Evolutionary conservation across 106 monocot species (phyloP), one percentile per base, ranked within the genome.

Genomic region (Iris macrosiphon): DNA sequence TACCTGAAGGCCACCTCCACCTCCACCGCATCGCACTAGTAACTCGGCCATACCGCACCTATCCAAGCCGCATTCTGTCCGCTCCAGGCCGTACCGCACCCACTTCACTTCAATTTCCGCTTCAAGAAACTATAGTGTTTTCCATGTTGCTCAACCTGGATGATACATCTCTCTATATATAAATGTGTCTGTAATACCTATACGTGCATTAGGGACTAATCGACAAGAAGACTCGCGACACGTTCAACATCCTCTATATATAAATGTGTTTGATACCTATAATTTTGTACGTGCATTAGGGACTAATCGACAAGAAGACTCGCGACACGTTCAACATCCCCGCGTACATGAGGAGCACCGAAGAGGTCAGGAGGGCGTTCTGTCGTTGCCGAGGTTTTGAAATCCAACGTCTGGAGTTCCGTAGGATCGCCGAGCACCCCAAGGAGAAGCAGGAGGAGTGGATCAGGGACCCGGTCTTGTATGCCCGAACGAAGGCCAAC

Each of bases 211-310:
- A 82, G 82, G 76, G 82, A 39, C n/a, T 72, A 19, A 72, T 82
- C 19, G 68, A 72, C 13, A 76, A 82, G 15, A 60, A 72, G 11
- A 65, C 64, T 13, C 24, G 72, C 21, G 82, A 76, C 61, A 68
- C 20, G 13, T 82, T 82, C 68, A 82, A 82, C 72, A 76, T 82
- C 54, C n/a, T n/a, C n/a, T n/a, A n/a, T n/a, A n/a, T n/a, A n/a
- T n/a, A n/a, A n/a, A n/a, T n/a, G n/a, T n/a, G n/a, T n/a, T n/a
- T n/a, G n/a, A n/a, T n/a, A n/a, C n/a, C n/a, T n/a, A n/a, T n/a
- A n/a, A n/a, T n/a, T n/a, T n/a, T n/a, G n/a, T n/a, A n/a, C n/a
- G n/a, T n/a, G n/a, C 19, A 39, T 0, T 31, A 82, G 82, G 76
- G 82, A 39, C n/a, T 72, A 19, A 72, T 82, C 19, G 68, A 72